Conservation (phyloP, 2,329 filamentous ascomycete genomes). For the Pseudovirgaria hyperparasitica region DNA sequence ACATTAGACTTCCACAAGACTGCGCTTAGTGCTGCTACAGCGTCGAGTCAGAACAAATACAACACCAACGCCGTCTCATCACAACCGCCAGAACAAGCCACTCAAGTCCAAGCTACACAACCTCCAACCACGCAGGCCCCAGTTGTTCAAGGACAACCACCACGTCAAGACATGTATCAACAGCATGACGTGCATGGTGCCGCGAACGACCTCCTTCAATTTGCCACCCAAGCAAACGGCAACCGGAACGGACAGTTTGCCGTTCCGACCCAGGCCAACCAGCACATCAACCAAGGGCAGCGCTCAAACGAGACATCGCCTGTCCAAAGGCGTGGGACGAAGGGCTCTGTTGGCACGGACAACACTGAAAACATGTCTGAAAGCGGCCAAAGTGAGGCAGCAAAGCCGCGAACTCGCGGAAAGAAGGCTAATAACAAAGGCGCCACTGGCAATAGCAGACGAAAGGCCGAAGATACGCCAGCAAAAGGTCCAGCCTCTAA, state of each 20-base stretch:
- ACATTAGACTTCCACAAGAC: conserved; percentile 93
- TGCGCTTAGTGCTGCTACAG: conserved; percentile 63
- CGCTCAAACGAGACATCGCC: conserved; percentile 37
- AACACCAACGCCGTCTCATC: conserved; percentile 29
- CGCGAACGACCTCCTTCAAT: conserved; percentile 83
- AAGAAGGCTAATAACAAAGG: conserved; percentile 23
- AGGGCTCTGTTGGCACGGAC: conserved; percentile 33
- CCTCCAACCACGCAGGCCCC: conserved; percentile 32
- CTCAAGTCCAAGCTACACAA: conserved; percentile 42
- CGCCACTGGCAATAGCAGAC: conserved; percentile 34
- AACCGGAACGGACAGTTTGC: conserved; percentile 40
- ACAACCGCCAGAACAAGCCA: conserved; percentile 27
- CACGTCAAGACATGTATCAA: conserved; percentile 54
- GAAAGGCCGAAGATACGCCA: conserved; percentile 63
- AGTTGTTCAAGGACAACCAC: conserved; percentile 24
- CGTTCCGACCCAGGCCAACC: conserved; percentile 25
- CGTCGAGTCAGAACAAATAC: conserved; percentile 27
- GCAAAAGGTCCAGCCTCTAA: conserved; percentile 57
- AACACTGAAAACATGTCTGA: conserved; percentile 58
- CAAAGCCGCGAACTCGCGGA: conserved; percentile 42
- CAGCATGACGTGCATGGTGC: conserved; percentile 87
- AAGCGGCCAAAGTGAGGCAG: conserved; percentile 49
- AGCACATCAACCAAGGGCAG: conserved; percentile 27
- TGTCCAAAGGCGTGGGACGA: conserved; percentile 29
- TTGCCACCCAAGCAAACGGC: conserved; percentile 57